Evolutionary conservation across 2,329 filamentous ascomycete species (phyloP).

Genomic region (Cladophialophora exuberans): DNA sequence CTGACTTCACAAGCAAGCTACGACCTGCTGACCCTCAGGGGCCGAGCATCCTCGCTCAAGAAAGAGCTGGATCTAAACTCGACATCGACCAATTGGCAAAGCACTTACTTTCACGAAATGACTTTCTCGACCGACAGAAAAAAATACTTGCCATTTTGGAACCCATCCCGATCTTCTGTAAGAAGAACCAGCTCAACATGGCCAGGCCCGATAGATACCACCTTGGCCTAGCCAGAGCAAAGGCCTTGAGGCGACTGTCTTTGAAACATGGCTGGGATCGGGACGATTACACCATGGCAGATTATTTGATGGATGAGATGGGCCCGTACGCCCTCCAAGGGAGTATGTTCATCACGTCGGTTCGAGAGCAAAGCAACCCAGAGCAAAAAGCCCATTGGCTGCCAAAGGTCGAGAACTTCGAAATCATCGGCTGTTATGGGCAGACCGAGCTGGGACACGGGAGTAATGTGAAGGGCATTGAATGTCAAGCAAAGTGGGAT

Average conservation of each 20-base stretch:
- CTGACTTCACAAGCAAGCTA: constrained; percentile 53
- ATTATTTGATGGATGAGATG: constrained; percentile 58
- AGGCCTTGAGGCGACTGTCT: constrained; percentile 51
- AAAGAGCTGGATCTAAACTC: constrained; percentile 51
- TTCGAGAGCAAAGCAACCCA: constrained; percentile 54
- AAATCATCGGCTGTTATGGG: constrained; percentile 57
- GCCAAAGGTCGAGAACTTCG: constrained; percentile 53
- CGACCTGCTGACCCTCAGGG: constrained; percentile 52
- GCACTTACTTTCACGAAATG: constrained; percentile 52
- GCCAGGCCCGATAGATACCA: constrained; percentile 57
- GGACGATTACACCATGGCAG: constrained; percentile 56
- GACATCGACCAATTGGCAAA: constrained; percentile 48
- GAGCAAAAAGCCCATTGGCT: constrained; percentile 54
- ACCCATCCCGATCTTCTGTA: constrained; percentile 54
- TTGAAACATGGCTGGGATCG: constrained; percentile 52
- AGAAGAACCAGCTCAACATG: constrained; percentile 55
- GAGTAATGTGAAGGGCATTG: constrained; percentile 56
- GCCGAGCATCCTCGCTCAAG: constrained; percentile 49
- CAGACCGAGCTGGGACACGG: constrained; percentile 58
- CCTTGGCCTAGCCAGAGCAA: constrained; percentile 56
- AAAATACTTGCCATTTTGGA: constrained; percentile 50
- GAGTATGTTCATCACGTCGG: constrained; percentile 57
- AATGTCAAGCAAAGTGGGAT: constrained; percentile 54
- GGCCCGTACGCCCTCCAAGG: constrained; percentile 55
- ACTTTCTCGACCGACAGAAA: constrained; percentile 53